Conservation (phyloP, 208 protist genomes). For the Leishmania gerbilli region DNA sequence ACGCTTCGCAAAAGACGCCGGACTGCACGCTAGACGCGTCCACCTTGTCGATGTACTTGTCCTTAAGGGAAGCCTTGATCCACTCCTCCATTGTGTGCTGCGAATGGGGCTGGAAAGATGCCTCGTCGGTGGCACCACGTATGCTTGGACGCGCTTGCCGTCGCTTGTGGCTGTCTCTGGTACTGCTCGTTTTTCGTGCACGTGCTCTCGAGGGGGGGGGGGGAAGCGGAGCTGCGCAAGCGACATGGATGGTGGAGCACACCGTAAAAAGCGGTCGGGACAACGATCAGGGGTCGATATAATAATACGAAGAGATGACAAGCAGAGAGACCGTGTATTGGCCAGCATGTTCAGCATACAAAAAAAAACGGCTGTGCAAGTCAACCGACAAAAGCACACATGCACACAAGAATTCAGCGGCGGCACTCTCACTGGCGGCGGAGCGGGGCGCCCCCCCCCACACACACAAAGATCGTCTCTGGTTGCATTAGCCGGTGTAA, state of each 20-base stretch:
- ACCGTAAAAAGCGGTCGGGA: neutral
- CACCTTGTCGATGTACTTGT: slow-evolving; percentile 29
- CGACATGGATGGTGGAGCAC: neutral
- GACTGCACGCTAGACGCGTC: slow-evolving; percentile 8
- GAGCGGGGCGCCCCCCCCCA: neutral
- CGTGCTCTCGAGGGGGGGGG: neutral
- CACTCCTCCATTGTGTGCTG: slow-evolving; percentile 44
- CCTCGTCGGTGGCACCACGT: neutral
- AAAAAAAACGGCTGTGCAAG: neutral
- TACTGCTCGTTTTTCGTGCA: neutral
- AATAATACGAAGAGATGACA: neutral
- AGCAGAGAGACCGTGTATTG: too few species aligned
- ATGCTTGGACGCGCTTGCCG: neutral
- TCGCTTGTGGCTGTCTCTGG: too few species aligned
- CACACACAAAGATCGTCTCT: neutral
- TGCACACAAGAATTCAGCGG: neutral
- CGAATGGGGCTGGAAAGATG: neutral
- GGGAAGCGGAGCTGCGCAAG: neutral
- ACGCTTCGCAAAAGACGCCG: slow-evolving; percentile 45
- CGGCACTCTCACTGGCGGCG: neutral
- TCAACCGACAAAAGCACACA: neutral
- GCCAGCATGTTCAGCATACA: neutral
- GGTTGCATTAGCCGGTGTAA: neutral
- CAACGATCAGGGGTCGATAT: neutral
- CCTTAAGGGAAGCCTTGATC: slow-evolving; percentile 31